These are phyloP conservation scores for Plasmodium relictum DNA, from an alignment of 169 alveolate species.

Conservation along the genomic window DNA sequence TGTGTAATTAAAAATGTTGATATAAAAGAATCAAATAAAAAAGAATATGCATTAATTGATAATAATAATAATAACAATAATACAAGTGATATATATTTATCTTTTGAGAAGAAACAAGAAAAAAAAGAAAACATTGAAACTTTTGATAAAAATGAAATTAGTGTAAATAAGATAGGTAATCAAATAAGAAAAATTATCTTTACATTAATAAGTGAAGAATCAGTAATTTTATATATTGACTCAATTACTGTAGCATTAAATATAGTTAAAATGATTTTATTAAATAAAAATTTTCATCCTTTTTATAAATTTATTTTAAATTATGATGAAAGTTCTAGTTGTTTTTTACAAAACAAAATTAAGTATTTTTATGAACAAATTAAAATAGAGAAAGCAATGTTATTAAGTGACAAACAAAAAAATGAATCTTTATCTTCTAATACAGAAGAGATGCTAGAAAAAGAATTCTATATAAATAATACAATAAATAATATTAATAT, in stretches of 20 bases:
- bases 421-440: not conserved
- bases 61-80: not conserved
- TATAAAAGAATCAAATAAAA: not conserved
- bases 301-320: constrained; percentile 44
- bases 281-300: constrained; percentile 47
- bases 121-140: not conserved
- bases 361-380: constrained; percentile 59
- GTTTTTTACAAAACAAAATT: constrained; percentile 71
- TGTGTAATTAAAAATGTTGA: constrained; percentile 9
- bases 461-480: not conserved
- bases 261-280: constrained; percentile 59
- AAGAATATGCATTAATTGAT: not conserved
- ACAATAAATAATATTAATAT: not conserved
- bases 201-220: constrained; percentile 56
- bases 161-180: constrained; percentile 50
- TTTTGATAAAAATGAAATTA: not conserved
- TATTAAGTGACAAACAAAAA: constrained; percentile 20
- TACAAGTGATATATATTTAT: not conserved
- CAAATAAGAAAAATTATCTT: constrained; percentile 53
- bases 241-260: constrained; percentile 72
- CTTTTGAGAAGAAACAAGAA: not conserved
- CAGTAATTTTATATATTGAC: constrained; percentile 42
- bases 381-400: constrained; percentile 47
- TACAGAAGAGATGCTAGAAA: not conserved
- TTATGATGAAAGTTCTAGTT: constrained; percentile 33